A percentile compares a stretch with the other conserved stretches of the same genome.
Conservation (phyloP, 768 basidiomycete genomes). For the Boletus pseudo-olivaceus region DNA sequence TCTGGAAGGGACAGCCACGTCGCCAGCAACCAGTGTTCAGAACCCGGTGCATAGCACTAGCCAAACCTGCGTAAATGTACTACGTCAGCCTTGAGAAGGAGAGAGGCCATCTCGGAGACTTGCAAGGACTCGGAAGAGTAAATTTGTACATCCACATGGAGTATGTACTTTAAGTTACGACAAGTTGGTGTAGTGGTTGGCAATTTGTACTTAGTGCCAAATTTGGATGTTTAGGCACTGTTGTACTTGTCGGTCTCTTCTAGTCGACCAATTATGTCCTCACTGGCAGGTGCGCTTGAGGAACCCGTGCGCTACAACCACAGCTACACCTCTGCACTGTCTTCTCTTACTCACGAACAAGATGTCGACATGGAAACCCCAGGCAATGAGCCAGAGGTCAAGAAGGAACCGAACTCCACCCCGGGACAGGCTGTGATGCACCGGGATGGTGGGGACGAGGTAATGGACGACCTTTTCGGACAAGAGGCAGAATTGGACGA, state of each 20-base stretch:
- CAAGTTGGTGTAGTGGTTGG: not conserved
- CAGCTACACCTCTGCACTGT: constrained; percentile 11
- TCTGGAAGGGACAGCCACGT: constrained; percentile 21
- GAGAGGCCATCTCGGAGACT: not conserved
- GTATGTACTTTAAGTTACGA: not conserved
- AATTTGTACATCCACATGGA: not conserved
- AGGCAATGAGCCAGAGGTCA: constrained; percentile 12
- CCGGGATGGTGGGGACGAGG: constrained; percentile 39
- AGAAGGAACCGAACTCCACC: constrained; percentile 12
- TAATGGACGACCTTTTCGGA: constrained; percentile 80
- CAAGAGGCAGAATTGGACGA: constrained; percentile 54
- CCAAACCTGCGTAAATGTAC: not conserved
- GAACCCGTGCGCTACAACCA: constrained; percentile 27
- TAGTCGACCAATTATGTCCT: constrained; percentile 44
- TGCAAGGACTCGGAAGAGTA: not conserved
- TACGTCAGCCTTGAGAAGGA: not conserved
- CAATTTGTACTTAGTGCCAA: not conserved
- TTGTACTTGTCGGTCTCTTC: not conserved
- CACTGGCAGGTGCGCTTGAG: constrained; percentile 55
- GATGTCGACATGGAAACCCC: constrained; percentile 43
- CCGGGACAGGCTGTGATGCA: constrained; percentile 17
- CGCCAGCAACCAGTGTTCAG: not conserved
- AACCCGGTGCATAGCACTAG: constrained; percentile 1
- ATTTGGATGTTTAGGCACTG: constrained; percentile 6
- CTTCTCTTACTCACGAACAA: constrained; percentile 16